These are phyloP conservation scores for Apiospora aurea DNA, from an alignment of 2,329 filamentous ascomycete genomes.

Conservation along the genomic window DNA sequence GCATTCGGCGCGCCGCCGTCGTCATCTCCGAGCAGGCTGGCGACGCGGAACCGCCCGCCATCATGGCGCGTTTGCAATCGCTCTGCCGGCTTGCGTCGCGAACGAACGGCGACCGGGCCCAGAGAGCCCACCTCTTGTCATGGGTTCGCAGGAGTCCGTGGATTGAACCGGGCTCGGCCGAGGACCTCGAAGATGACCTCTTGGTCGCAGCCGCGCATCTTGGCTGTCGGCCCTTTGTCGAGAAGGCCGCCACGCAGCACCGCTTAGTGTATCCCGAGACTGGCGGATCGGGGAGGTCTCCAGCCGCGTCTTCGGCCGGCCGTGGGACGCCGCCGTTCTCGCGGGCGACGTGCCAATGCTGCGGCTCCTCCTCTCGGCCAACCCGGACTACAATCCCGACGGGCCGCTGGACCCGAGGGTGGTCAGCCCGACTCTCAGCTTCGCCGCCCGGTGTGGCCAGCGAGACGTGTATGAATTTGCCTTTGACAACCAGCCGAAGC, in stretches of 20 bases:
- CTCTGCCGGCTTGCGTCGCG: neutral
- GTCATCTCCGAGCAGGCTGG: neutral
- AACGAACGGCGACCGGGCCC: neutral
- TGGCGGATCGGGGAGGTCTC: neutral
- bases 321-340: neutral
- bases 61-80: neutral
- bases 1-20: neutral
- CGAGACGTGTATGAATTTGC: neutral
- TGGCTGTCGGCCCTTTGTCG: neutral
- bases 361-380: neutral
- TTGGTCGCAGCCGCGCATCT: neutral
- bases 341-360: neutral
- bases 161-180: neutral
- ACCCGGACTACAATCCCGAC: neutral
- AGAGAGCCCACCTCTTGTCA: neutral
- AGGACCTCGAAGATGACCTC: neutral
- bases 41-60: neutral
- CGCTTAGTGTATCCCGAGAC: neutral
- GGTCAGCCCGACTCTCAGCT: neutral
- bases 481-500: neutral
- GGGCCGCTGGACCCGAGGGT: neutral
- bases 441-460: neutral
- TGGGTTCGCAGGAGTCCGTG: neutral
- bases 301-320: neutral
- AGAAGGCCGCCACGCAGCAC: neutral